Evolutionary conservation across 345 rosid species (phyloP).

Genomic region (Eucalyptus tenuipes): DNA sequence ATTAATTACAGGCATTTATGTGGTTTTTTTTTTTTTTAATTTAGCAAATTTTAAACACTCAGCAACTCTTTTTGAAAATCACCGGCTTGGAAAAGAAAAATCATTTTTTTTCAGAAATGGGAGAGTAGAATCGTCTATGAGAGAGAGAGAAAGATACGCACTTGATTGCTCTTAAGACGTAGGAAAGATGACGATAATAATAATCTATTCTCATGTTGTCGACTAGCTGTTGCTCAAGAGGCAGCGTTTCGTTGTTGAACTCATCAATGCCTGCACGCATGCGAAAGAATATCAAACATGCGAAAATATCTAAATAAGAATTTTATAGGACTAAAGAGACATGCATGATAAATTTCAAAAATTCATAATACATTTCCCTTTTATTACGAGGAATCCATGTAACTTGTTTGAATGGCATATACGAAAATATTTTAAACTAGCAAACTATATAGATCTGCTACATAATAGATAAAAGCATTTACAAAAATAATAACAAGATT

Average conservation of each 20-base stretch:
- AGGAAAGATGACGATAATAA: slow-evolving; percentile 13
- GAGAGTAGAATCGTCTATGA: background rate
- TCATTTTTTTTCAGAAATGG: background rate
- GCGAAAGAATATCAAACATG: background rate
- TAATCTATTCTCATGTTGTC: slow-evolving; percentile 21
- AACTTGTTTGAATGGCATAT: background rate
- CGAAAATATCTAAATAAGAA: background rate
- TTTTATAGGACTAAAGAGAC: background rate
- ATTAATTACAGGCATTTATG: background rate
- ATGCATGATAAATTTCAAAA: background rate
- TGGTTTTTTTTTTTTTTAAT: background rate
- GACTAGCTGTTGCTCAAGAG: slow-evolving; percentile 15
- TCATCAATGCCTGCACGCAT: slow-evolving; percentile 14
- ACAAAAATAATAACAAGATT: background rate
- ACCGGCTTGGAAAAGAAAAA: background rate
- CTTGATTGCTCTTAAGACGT: slow-evolving; percentile 14
- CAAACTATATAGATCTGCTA: background rate
- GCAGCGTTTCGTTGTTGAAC: slow-evolving; percentile 4
- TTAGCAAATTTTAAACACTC: background rate
- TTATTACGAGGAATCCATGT: background rate
- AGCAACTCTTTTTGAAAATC: background rate
- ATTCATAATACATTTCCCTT: background rate
- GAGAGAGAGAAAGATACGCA: background rate
- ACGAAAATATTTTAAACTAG: background rate
- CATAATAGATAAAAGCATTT: background rate